phyloP scores from a whole-genome alignment of 2,329 filamentous ascomycete genomes.

The Aureobasidium zeae region DNA sequence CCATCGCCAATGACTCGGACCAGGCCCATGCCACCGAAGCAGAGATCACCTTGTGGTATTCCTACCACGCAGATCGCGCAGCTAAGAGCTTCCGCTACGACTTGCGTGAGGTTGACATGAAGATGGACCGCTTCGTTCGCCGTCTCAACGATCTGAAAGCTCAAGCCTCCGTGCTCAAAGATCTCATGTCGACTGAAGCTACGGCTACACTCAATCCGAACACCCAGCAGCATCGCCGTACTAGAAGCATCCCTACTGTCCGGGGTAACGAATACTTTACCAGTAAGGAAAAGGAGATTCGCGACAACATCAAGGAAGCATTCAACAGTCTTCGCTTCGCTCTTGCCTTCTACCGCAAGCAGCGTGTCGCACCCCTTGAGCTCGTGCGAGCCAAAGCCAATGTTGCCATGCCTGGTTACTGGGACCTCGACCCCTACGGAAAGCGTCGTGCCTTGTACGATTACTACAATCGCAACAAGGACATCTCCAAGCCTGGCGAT shows the following conservation, averaged over 20 bases:
- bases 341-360: conserved; percentile 10
- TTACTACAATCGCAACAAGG: conserved; percentile 8
- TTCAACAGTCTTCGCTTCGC: conserved; percentile 8
- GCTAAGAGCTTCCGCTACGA: conserved; percentile 14
- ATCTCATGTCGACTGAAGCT: conserved; percentile 7
- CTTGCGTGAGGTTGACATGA: conserved; percentile 9
- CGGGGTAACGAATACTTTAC: conserved; percentile 10
- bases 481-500: conserved; percentile 12
- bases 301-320: conserved; percentile 8
- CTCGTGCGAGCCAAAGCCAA: conserved; percentile 7
- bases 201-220: conserved; percentile 1
- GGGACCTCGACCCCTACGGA: conserved; percentile 1
- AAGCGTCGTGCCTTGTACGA: conserved; percentile 3
- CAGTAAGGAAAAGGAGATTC: conserved; percentile 12
- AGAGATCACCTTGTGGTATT: conserved; percentile 2
- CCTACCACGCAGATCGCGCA: conserved; percentile 6
- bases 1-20: not conserved
- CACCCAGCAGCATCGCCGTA: conserved; percentile 13
- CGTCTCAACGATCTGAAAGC: conserved; percentile 8
- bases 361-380: conserved; percentile 7
- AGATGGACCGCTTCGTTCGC: conserved; percentile 10
- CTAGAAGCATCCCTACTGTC: conserved; percentile 10
- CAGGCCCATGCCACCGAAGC: not conserved
- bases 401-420: conserved; percentile 8
- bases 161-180: not conserved